These are phyloP conservation scores for Craspedostauros australis DNA, from an alignment of 108 stramenopile species.

Conservation along the genomic window DNA sequence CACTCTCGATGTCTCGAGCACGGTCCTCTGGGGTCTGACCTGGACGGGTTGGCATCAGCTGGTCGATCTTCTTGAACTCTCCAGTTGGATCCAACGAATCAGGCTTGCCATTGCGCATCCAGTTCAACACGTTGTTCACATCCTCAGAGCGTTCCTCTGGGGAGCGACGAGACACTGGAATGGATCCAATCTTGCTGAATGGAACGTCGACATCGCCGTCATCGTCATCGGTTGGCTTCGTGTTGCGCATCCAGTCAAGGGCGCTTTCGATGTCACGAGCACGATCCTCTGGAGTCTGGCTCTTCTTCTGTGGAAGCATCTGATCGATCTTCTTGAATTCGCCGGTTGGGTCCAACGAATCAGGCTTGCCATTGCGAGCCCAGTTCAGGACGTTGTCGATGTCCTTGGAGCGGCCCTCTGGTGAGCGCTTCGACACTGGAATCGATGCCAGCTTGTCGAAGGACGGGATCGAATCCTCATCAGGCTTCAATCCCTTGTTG, in stretches of 20 bases:
- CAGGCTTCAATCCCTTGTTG: constrained; percentile 6
- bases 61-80: constrained; percentile 20
- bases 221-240: background rate
- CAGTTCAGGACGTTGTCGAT: constrained; percentile 15
- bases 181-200: background rate
- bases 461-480: background rate
- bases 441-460: constrained; percentile 19
- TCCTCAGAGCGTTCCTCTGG: constrained; percentile 11
- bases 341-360: constrained; percentile 7
- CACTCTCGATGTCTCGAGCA: constrained; percentile 31
- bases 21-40: constrained; percentile 12
- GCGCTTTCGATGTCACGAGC: constrained; percentile 34
- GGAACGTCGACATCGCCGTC: constrained; percentile 1
- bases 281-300: constrained; percentile 9
- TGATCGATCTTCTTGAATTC: constrained; percentile 15
- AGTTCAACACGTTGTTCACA: background rate
- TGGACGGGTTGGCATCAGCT: constrained; percentile 9
- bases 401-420: constrained; percentile 10
- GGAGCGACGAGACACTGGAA: background rate
- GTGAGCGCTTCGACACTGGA: constrained; percentile 6
- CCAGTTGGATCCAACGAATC: constrained; percentile 6
- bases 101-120: constrained; percentile 13
- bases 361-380: constrained; percentile 7
- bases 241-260: constrained; percentile 16
- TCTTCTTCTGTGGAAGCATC: constrained; percentile 4